Conservation (phyloP, 2,329 filamentous ascomycete genomes). For the Paecilomyces formosus region DNA sequence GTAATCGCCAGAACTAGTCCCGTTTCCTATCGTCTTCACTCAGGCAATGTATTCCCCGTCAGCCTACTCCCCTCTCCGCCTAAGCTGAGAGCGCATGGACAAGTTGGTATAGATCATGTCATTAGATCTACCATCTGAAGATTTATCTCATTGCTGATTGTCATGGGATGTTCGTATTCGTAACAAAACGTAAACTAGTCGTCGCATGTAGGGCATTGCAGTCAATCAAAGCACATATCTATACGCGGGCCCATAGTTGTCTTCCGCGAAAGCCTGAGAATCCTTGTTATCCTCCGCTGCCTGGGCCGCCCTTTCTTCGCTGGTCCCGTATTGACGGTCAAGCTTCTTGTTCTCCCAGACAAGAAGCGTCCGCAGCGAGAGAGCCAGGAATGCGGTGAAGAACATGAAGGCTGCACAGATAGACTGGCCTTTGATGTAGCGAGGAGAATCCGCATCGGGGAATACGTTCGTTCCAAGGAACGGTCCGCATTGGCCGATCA, state of each 20-base stretch:
- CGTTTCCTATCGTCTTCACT: too few species aligned
- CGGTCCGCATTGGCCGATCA: constrained; percentile 59
- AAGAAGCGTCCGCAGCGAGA: constrained; percentile 48
- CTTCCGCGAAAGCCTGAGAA: constrained; percentile 21
- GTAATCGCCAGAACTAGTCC: too few species aligned
- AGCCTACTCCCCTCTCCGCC: too few species aligned
- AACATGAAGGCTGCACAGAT: constrained; percentile 58
- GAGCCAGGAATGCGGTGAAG: constrained; percentile 49
- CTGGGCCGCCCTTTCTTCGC: constrained; percentile 9
- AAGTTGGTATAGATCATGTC: too few species aligned
- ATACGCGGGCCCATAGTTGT: constrained; percentile 33
- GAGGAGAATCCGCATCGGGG: constrained; percentile 41
- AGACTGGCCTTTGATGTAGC: constrained; percentile 48
- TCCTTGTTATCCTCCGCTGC: constrained; percentile 5
- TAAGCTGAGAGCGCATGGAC: too few species aligned
- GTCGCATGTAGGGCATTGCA: not conserved
- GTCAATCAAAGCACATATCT: constrained; percentile 28
- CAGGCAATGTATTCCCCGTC: too few species aligned
- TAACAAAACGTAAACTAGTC: not conserved
- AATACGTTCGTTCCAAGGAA: constrained; percentile 59
- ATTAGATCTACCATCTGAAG: not conserved
- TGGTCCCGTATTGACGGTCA: constrained; percentile 40
- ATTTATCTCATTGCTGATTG: not conserved
- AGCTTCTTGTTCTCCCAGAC: constrained; percentile 55
- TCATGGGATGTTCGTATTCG: not conserved